Conservation (phyloP, 352 stramenopile genomes). For the Phytopythium mirpurense region DNA sequence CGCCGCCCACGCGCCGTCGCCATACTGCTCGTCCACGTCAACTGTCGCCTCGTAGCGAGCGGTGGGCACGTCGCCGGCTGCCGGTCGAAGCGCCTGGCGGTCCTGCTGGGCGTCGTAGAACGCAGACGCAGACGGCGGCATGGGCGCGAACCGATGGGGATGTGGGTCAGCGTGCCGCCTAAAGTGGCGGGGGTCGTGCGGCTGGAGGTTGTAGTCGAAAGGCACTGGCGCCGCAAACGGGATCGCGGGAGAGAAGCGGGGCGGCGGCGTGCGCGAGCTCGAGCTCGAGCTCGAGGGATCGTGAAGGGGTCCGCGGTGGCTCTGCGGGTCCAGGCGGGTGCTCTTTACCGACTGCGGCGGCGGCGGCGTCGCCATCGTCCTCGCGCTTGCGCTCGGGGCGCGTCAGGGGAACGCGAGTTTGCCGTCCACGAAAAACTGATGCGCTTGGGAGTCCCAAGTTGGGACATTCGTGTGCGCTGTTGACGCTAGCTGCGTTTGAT, state of each 20-base stretch:
- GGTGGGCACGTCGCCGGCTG: not conserved
- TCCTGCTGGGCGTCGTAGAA: not conserved
- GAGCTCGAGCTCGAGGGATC: not conserved
- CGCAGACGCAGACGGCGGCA: slow-evolving; percentile 2
- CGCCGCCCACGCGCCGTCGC: not conserved
- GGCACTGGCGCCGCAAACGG: slow-evolving; percentile 5
- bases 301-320: not conserved
- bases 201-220: not conserved
- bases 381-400: not conserved
- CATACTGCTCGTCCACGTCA: not conserved
- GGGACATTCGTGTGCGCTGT: too few species aligned
- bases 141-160: not conserved
- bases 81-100: not conserved
- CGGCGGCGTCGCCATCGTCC: not conserved
- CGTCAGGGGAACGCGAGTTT: not conserved
- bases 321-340: not conserved
- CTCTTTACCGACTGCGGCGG: not conserved
- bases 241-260: not conserved
- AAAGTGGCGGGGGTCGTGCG: too few species aligned
- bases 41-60: slow-evolving; percentile 1
- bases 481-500: too few species aligned
- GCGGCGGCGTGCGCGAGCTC: too few species aligned
- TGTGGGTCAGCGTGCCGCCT: not conserved
- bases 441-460: too few species aligned
- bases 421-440: not conserved